Evolutionary conservation across 768 basidiomycete species (phyloP).

Genomic region (Myochromella boudieri): DNA sequence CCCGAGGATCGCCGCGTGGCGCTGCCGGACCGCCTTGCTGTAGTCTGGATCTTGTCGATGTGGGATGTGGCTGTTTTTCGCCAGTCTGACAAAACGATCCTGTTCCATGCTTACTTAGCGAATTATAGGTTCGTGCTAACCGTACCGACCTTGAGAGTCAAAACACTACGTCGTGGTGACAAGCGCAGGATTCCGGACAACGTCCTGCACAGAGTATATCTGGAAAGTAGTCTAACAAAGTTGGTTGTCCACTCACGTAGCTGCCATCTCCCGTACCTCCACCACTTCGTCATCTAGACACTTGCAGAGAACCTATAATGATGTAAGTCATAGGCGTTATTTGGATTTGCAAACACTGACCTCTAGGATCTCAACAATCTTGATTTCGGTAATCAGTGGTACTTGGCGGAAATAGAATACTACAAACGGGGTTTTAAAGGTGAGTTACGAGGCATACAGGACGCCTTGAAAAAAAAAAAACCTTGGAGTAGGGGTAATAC

Average conservation of each 20-base stretch:
- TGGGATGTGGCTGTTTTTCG: conserved; percentile 68
- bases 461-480: conserved; percentile 63
- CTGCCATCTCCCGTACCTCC: conserved; percentile 89
- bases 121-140: conserved; percentile 10
- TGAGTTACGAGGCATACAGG: conserved; percentile 8
- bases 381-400: conserved; percentile 73
- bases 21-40: conserved; percentile 67
- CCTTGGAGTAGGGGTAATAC: conserved; percentile 84
- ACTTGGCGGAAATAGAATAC: conserved; percentile 89
- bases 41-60: conserved; percentile 63
- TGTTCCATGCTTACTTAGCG: conserved; percentile 26
- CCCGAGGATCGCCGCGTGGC: conserved; percentile 91
- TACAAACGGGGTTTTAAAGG: conserved; percentile 21
- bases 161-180: conserved; percentile 74
- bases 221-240: not conserved
- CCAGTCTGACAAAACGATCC: conserved; percentile 79
- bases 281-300: conserved; percentile 86
- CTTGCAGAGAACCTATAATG: conserved; percentile 66
- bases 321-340: not conserved
- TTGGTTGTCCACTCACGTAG: conserved; percentile 50
- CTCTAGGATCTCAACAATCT: conserved; percentile 80
- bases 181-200: conserved; percentile 81
- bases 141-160: conserved; percentile 62
- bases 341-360: conserved; percentile 34
- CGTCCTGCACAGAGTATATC: conserved; percentile 45